Evolutionary conservation across 306 rosid species (phyloP), one percentile per base, ranked within the genome.

Genomic region (Clitoria ternatea): DNA sequence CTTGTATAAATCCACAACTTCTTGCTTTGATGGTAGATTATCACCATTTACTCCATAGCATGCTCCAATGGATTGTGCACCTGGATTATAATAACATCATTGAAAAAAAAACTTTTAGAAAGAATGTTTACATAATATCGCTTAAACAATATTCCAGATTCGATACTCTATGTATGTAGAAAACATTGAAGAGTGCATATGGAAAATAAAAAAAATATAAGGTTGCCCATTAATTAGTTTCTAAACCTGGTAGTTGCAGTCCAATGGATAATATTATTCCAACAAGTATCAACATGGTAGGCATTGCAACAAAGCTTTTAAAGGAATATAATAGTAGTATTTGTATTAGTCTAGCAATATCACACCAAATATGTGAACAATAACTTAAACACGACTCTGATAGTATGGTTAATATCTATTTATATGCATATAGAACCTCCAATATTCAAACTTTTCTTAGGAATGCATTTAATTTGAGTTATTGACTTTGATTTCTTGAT

Each of bases 1-100:
- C 64, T 80, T 73, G 22, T 61, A 84, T 26, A 84, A 63, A 20
- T 63, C 70, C 13, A 84, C 15, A 0, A 76, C 88, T 29, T 82
- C 91, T 66, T 39, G 37, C 10, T 15, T 69, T 15, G 72, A 2
- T 36, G 89, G 89, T 40, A 86, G 71, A 69, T 73, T 14, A 26
- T 27, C 0, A 4, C 83, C 83, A 0, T 17, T 20, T 42, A 17
- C 8, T 4, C 95, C 95, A 20, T 88, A 80, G 9, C 91, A 88
- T 7, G 84, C 86, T 15, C 95, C 89, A 1, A 62, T 1, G 5
- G 93, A 61, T 54, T 85, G 71, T 26, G 77, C 85, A 39, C 10
- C 93, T 85, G 72, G 66, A 70, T 49, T 7, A 22, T 42, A 18
- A n/a, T n/a, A n/a, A n/a, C n/a, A n/a, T n/a, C n/a, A n/a, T n/a